Conservation (phyloP, 164 flowering plant species). For the Liquidambar formosana region DNA sequence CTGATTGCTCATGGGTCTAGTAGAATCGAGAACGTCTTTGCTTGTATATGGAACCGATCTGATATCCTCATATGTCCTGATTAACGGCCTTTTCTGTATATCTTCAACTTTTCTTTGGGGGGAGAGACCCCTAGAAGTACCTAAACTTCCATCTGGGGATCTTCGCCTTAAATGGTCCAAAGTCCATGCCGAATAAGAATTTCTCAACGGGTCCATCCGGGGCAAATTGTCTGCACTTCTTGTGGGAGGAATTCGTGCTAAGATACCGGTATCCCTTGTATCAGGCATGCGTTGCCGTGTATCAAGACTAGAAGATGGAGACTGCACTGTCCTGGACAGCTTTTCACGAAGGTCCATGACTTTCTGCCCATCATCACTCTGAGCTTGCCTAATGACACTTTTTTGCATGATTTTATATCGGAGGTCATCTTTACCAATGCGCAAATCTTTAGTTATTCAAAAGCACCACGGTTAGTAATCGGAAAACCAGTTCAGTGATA, state of each 20-base stretch:
- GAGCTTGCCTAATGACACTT: constrained; percentile 7
- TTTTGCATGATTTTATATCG: constrained; percentile 62
- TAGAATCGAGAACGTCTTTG: constrained; percentile 38
- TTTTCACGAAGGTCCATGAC: constrained; percentile 53
- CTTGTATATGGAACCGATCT: constrained; percentile 39
- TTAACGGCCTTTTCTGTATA: constrained; percentile 34
- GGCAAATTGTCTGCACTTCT: constrained; percentile 51
- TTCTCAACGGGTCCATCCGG: constrained; percentile 38
- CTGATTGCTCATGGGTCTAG: constrained; percentile 37
- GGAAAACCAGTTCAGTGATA: constrained; percentile 11
- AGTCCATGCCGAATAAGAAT: constrained; percentile 56
- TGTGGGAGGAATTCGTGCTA: constrained; percentile 38
- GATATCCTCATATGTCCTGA: constrained; percentile 44
- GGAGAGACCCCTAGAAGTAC: constrained; percentile 49
- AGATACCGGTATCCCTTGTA: constrained; percentile 26
- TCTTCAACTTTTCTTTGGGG: constrained; percentile 45
- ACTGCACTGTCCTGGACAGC: constrained; percentile 37
- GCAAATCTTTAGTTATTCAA: constrained; percentile 39
- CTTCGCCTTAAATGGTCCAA: constrained; percentile 57
- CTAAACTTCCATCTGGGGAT: constrained; percentile 57
- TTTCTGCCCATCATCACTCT: constrained; percentile 13
- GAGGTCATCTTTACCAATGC: constrained; percentile 45
- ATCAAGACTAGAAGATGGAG: constrained; percentile 22
- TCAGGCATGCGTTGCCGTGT: constrained; percentile 22
- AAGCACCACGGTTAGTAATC: constrained; percentile 21